A percentile compares a stretch with the other conserved stretches of the same genome.
Conservation (phyloP, 2,329 filamentous ascomycete species). For the Trichophyton equinum region DNA sequence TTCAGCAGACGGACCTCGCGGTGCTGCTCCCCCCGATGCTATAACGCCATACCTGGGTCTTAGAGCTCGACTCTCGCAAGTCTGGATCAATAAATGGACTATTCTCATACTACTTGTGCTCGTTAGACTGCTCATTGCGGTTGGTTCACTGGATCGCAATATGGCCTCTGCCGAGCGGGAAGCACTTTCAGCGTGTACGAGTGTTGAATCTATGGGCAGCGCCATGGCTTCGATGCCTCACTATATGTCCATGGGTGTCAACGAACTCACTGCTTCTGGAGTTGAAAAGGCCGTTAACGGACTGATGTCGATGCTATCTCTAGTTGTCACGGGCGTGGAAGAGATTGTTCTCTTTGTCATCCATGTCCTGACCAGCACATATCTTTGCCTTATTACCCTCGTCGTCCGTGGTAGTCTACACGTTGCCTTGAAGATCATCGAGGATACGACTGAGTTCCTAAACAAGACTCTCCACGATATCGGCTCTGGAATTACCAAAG, state of each 20-base stretch:
- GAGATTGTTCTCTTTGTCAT: constrained; percentile 84
- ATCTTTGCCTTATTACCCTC: constrained; percentile 77
- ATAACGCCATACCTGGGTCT: constrained; percentile 88
- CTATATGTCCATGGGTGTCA: constrained; percentile 80
- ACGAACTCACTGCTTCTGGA: constrained; percentile 66
- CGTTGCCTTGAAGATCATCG: constrained; percentile 49
- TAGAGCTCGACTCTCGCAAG: constrained; percentile 76
- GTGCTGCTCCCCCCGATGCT: constrained; percentile 48
- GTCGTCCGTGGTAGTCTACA: constrained; percentile 68
- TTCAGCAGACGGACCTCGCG: constrained; percentile 22
- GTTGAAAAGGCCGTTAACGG: constrained; percentile 70
- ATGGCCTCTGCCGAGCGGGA: constrained; percentile 64
- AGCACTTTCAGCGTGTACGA: constrained; percentile 77
- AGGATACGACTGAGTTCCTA: constrained; percentile 48
- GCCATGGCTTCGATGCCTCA: constrained; percentile 97
- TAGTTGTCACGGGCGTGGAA: constrained; percentile 73
- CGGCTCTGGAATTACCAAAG: constrained; percentile 34
- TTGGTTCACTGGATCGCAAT: constrained; percentile 58
- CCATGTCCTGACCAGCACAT: constrained; percentile 80
- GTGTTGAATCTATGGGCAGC: constrained; percentile 85
- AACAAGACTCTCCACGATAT: constrained; percentile 42
- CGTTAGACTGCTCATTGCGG: constrained; percentile 63
- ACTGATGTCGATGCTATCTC: constrained; percentile 63
- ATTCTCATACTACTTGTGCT: constrained; percentile 77
- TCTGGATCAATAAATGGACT: constrained; percentile 98